phyloP scores from a whole-genome alignment of 345 rosid genomes.

The Erucastrum elatum region DNA sequence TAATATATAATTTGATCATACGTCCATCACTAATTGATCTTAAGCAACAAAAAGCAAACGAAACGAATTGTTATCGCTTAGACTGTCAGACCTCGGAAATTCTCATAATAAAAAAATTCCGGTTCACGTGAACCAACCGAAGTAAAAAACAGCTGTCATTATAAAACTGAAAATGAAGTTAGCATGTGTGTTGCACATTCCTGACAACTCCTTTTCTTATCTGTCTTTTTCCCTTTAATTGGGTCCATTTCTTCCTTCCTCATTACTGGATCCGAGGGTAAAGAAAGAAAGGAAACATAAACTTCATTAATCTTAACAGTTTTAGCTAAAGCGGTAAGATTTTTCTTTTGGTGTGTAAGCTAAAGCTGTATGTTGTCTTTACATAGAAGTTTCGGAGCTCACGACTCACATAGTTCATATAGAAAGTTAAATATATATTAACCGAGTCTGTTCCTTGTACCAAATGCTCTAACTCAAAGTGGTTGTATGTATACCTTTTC shows the following conservation, averaged over 20 bases:
- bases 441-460: too few relatives aligned
- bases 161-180: conserved; percentile 15
- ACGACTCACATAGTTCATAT: background rate
- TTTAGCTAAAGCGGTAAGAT: background rate
- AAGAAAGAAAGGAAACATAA: background rate
- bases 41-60: background rate
- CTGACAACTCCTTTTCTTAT: conserved; percentile 40
- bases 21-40: background rate
- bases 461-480: background rate
- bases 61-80: background rate
- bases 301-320: background rate
- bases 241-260: conserved; percentile 8
- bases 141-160: conserved; percentile 34
- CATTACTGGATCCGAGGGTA: conserved; percentile 11
- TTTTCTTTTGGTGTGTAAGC: too few relatives aligned
- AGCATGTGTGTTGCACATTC: conserved; percentile 39
- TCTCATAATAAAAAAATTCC: background rate
- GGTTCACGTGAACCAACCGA: conserved; percentile 37
- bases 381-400: too few relatives aligned
- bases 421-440: too few relatives aligned
- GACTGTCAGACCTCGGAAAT: background rate
- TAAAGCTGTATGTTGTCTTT: too few relatives aligned
- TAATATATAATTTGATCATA: too few relatives aligned
- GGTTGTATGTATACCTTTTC: too few relatives aligned
- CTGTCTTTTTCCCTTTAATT: conserved; percentile 22